Percentiles rank a stretch among this genome's conserved stretches.
phyloP scores from a whole-genome alignment of 2,329 filamentous ascomycete species.

The Dothistroma pini region DNA sequence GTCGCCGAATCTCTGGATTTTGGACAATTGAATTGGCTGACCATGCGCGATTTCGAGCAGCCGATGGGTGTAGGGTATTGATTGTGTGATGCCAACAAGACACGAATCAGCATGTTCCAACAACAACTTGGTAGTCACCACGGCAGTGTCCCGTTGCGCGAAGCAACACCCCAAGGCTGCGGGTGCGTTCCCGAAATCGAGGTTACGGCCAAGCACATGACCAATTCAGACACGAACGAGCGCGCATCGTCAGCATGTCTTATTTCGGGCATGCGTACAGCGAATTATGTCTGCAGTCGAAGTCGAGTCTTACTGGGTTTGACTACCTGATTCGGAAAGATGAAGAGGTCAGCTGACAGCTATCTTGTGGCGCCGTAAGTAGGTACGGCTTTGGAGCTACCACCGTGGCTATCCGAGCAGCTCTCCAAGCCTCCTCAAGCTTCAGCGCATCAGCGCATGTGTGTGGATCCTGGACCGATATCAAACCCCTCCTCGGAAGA shows the following conservation, averaged over 20 bases:
- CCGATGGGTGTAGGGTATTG: slow-evolving; percentile 4
- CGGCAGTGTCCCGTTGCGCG: neutral
- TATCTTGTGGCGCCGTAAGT: neutral
- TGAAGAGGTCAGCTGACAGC: slow-evolving; percentile 2
- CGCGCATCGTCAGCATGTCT: neutral
- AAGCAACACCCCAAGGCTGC: neutral
- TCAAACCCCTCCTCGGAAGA: slow-evolving; percentile 2
- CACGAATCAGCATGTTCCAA: neutral
- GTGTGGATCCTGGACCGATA: slow-evolving; percentile 7
- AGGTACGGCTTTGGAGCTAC: neutral
- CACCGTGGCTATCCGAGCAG: neutral
- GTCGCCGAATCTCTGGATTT: slow-evolving; percentile 22
- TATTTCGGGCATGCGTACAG: neutral
- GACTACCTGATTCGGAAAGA: neutral
- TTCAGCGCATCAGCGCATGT: neutral
- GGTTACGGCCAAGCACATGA: neutral
- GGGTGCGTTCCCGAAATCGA: neutral
- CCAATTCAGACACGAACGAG: neutral
- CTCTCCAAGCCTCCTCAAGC: neutral
- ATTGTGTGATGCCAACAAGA: neutral
- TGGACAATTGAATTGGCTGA: slow-evolving; percentile 18
- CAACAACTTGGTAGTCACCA: neutral
- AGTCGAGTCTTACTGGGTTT: neutral
- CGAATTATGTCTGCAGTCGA: neutral
- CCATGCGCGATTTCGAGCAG: slow-evolving; percentile 10